These are phyloP conservation scores for Aspergillus sp. DNA, from an alignment of 2,329 filamentous ascomycete genomes.

Conservation along the genomic window DNA sequence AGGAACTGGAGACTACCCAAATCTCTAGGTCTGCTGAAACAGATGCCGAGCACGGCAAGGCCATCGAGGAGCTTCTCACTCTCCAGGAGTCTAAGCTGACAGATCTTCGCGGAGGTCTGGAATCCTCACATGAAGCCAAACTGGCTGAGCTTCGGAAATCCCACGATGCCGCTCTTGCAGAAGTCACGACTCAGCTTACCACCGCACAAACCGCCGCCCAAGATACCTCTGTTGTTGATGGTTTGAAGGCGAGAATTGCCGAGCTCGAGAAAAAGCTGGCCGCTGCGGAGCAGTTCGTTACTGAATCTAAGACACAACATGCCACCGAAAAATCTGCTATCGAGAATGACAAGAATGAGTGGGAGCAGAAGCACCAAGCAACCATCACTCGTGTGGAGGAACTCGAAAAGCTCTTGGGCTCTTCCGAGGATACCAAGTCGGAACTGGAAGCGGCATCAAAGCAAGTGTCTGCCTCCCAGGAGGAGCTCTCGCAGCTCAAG, in stretches of 20 bases:
- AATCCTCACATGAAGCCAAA: slow-evolving; percentile 35
- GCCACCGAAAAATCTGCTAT: slow-evolving; percentile 49
- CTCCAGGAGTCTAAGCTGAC: slow-evolving; percentile 41
- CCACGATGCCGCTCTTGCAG: slow-evolving; percentile 35
- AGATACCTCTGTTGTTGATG: slow-evolving; percentile 39
- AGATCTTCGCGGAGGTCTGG: slow-evolving; percentile 36
- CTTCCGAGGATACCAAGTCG: slow-evolving; percentile 71
- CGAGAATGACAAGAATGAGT: slow-evolving; percentile 43
- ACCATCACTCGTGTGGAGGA: slow-evolving; percentile 65
- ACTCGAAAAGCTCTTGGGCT: slow-evolving; percentile 77
- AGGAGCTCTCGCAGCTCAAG: slow-evolving; percentile 34
- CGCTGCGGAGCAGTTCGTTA: slow-evolving; percentile 48
- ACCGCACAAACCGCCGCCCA: slow-evolving; percentile 36
- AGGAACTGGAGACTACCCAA: slow-evolving; percentile 39
- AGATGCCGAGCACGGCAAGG: slow-evolving; percentile 40
- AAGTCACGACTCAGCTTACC: slow-evolving; percentile 34
- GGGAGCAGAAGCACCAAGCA: slow-evolving; percentile 42
- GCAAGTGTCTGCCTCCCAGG: slow-evolving; percentile 35
- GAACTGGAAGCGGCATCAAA: slow-evolving; percentile 66
- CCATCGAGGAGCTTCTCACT: slow-evolving; percentile 42
- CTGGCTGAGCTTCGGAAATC: slow-evolving; percentile 35
- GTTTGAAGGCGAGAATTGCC: slow-evolving; percentile 41
- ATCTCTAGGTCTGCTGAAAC: slow-evolving; percentile 34
- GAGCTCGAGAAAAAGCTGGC: slow-evolving; percentile 66
- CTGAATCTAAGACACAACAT: slow-evolving; percentile 43